Percentiles rank a stretch among this genome's conserved stretches.
phyloP scores from a whole-genome alignment of 805 yeast species.

The Huiozyma sinensis region DNA sequence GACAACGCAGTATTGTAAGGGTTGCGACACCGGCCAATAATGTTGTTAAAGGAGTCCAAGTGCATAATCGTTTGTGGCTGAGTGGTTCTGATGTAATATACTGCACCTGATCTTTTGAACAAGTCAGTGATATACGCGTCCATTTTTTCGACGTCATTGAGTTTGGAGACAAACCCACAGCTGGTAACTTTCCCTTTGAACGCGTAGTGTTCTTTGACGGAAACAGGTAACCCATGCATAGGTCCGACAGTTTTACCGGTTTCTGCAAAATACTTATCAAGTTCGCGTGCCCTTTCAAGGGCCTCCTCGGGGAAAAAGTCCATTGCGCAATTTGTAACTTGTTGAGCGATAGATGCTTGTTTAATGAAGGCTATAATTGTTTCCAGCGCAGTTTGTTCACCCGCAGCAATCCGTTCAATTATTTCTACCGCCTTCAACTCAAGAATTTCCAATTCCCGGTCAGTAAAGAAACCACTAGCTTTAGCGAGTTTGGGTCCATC shows the following conservation, averaged over 20 bases:
- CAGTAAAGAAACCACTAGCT: neutral
- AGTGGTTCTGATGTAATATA: neutral
- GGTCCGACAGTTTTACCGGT: neutral
- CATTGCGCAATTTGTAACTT: neutral
- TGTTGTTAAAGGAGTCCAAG: neutral
- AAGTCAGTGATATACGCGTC: neutral
- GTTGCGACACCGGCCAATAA: neutral
- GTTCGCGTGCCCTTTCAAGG: neutral
- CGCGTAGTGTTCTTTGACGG: neutral
- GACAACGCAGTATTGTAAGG: neutral
- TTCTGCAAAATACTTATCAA: neutral
- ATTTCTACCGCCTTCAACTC: neutral
- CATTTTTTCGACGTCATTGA: neutral
- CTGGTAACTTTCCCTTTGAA: neutral
- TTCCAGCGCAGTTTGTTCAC: neutral
- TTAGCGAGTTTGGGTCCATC: neutral
- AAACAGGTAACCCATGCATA: neutral
- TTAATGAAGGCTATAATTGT: neutral
- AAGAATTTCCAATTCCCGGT: neutral
- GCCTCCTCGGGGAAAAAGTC: neutral
- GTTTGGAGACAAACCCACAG: neutral
- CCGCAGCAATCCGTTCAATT: neutral
- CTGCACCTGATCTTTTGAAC: neutral
- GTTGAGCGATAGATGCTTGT: neutral
- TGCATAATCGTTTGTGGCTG: neutral